Conservation (phyloP, 2,329 filamentous ascomycete species). For the Penicillium sp. region DNA sequence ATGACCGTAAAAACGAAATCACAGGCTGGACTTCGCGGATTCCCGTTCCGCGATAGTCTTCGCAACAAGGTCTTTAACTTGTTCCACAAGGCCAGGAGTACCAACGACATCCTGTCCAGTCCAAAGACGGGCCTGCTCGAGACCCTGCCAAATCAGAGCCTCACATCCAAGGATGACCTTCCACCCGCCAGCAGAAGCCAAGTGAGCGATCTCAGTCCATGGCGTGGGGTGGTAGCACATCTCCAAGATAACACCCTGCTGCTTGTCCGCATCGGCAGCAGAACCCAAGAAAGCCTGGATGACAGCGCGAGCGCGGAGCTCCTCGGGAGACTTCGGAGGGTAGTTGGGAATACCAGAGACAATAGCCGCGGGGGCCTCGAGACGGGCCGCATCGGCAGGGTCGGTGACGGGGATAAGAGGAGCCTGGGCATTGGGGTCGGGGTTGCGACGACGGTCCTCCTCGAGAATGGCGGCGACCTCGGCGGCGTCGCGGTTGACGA, state of each 20-base stretch:
- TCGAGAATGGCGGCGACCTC: conserved; percentile 60
- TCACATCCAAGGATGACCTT: conserved; percentile 67
- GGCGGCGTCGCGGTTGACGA: conserved; percentile 62
- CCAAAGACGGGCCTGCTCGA: conserved; percentile 59
- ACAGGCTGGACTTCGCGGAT: conserved; percentile 23
- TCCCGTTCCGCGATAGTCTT: conserved; percentile 39
- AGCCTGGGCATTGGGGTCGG: conserved; percentile 29
- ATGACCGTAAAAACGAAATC: conserved; percentile 7
- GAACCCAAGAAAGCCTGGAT: conserved; percentile 32
- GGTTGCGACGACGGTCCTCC: conserved; percentile 54
- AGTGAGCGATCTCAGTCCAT: conserved; percentile 56
- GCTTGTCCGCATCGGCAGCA: conserved; percentile 20
- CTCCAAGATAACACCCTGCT: conserved; percentile 63
- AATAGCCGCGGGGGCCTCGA: conserved; percentile 57
- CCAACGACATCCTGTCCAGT: conserved; percentile 53
- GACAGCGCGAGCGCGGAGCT: conserved; percentile 53
- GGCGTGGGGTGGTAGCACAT: conserved; percentile 75
- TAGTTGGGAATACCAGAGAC: conserved; percentile 70
- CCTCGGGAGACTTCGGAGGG: conserved; percentile 55
- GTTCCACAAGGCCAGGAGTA: conserved; percentile 47
- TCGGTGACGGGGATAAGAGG: conserved; percentile 53
- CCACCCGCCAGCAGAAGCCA: conserved; percentile 58
- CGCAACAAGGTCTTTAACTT: conserved; percentile 49
- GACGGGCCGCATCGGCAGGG: conserved; percentile 49
- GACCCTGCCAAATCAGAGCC: conserved; percentile 66